phyloP scores from a whole-genome alignment of 2,329 filamentous ascomycete species.

The Fusarium annulatum region DNA sequence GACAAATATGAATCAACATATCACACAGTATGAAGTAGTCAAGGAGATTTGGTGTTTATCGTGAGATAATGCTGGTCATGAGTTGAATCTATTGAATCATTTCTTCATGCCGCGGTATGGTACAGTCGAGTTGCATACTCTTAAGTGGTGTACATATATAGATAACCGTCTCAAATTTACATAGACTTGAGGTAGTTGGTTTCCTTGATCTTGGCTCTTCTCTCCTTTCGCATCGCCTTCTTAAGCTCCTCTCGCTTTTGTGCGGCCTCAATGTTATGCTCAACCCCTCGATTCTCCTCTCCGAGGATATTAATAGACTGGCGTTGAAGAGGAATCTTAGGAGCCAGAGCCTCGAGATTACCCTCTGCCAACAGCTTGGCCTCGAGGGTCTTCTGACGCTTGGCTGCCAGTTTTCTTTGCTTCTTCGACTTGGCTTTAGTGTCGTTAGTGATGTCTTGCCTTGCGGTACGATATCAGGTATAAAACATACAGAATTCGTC shows the following conservation, averaged over 20 bases:
- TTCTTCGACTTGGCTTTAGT: slow-evolving; percentile 83
- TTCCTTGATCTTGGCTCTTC: slow-evolving; percentile 84
- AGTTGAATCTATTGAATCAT: slow-evolving; percentile 4
- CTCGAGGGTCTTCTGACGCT: slow-evolving; percentile 67
- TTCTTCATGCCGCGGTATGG: slow-evolving; percentile 37
- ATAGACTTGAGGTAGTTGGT: slow-evolving; percentile 86
- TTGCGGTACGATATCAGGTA: not conserved
- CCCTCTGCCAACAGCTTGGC: slow-evolving; percentile 70
- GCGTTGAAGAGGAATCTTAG: slow-evolving; percentile 79
- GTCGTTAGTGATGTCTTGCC: slow-evolving; percentile 26
- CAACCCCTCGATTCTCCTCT: slow-evolving; percentile 55
- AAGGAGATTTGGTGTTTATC: not conserved
- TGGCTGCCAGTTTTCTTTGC: slow-evolving; percentile 77
- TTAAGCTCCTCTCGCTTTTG: slow-evolving; percentile 71
- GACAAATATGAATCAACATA: slow-evolving; percentile 7
- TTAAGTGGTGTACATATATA: slow-evolving; percentile 44
- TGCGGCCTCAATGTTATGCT: slow-evolving; percentile 60
- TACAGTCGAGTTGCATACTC: slow-evolving; percentile 42
- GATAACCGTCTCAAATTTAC: slow-evolving; percentile 54
- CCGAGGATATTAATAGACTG: slow-evolving; percentile 80
- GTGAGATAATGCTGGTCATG: not conserved
- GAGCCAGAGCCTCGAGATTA: slow-evolving; percentile 72
- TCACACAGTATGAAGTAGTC: not conserved
- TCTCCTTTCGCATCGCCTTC: slow-evolving; percentile 78
- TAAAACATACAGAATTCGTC: slow-evolving; percentile 81